Conservation (phyloP, 441 rosid genomes). For the Populus tomentosa region DNA sequence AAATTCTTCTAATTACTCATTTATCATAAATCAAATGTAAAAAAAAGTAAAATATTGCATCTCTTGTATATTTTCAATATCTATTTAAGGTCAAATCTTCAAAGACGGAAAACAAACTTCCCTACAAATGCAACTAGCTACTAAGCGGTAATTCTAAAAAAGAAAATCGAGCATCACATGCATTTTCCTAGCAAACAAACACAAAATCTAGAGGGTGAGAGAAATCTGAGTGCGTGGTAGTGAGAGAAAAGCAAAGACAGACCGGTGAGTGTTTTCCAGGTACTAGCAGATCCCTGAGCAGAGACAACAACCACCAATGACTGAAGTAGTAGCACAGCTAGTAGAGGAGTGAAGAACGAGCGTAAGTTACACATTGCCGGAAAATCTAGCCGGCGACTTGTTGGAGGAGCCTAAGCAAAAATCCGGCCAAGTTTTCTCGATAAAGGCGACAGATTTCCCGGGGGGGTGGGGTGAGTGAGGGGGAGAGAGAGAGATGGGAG, state of each 20-base stretch:
- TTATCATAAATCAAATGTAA: background rate
- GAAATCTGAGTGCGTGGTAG: background rate
- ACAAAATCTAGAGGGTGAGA: background rate
- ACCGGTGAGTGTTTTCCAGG: slow-evolving; percentile 67
- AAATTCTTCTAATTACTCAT: background rate
- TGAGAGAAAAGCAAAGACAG: slow-evolving; percentile 5
- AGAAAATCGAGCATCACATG: background rate
- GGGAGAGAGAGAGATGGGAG: background rate
- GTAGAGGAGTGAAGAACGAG: slow-evolving; percentile 3
- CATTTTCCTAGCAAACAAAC: background rate
- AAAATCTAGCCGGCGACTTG: slow-evolving; percentile 20
- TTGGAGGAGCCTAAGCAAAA: slow-evolving; percentile 20
- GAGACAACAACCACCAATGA: slow-evolving; percentile 29
- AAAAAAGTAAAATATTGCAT: background rate
- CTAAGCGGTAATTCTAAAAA: no score
- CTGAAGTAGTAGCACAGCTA: slow-evolving; percentile 6
- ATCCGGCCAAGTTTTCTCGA: slow-evolving; percentile 22
- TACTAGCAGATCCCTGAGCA: slow-evolving; percentile 59
- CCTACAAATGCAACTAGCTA: background rate
- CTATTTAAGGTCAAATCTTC: background rate
- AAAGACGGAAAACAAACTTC: background rate
- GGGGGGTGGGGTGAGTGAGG: no score
- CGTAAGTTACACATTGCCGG: slow-evolving; percentile 41
- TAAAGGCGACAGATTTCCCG: slow-evolving; percentile 23
- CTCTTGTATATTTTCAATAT: background rate